Percentiles rank a stretch among this genome's conserved stretches.
These are phyloP conservation scores for Aegilops tauschii DNA, from an alignment of 176 grass and related monocot species.

Conservation along the genomic window DNA sequence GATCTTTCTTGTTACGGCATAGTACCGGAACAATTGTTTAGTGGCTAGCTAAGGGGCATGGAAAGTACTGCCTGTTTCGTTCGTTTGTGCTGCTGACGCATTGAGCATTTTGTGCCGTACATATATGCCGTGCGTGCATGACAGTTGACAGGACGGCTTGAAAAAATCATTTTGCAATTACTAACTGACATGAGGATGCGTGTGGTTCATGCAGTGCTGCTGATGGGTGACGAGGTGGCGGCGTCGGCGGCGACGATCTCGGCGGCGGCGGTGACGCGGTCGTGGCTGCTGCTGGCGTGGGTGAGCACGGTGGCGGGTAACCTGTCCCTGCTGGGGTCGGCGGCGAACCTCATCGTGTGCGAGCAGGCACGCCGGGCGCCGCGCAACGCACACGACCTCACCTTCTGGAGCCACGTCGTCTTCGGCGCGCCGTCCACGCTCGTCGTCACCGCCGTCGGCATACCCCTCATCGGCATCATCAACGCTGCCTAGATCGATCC, in stretches of 20 bases:
- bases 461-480: constrained; percentile 72
- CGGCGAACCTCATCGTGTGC: constrained; percentile 98
- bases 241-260: constrained; percentile 72
- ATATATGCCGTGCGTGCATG: not conserved
- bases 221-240: constrained; percentile 79
- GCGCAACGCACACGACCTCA: constrained; percentile 68
- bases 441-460: constrained; percentile 75
- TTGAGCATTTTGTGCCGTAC: not conserved
- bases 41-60: not conserved
- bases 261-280: constrained; percentile 44
- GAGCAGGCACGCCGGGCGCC: constrained; percentile 82
- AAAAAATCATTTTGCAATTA: not conserved
- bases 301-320: constrained; percentile 99
- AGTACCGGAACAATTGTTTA: not conserved
- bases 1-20: not conserved
- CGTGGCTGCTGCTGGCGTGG: constrained; percentile 97
- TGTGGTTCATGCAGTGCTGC: constrained; percentile 52
- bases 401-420: constrained; percentile 70
- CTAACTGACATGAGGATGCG: not conserved
- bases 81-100: not conserved
- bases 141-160: not conserved
- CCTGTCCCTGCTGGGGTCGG: constrained; percentile 90
- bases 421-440: constrained; percentile 86
- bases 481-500: not conserved
- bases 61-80: not conserved